Evolutionary conservation across 495 filamentous ascomycete genomes (phyloP).

Genomic region (Trichoderma asperelloides): DNA sequence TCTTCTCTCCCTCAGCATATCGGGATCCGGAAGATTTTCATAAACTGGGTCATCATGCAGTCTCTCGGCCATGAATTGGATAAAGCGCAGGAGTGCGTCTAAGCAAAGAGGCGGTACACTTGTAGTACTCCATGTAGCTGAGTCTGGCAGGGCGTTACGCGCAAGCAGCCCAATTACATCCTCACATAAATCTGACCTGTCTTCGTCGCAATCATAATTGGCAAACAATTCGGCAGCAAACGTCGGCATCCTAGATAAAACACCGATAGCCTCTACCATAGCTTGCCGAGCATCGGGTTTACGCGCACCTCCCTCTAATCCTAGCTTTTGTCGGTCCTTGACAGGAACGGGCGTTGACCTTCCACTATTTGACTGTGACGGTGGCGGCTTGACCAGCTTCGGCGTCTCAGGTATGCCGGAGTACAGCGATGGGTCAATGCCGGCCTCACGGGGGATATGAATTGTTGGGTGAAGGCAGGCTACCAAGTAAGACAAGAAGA

Average conservation of each 20-base stretch:
- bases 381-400: slow-evolving; percentile 72
- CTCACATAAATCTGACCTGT: slow-evolving; percentile 86
- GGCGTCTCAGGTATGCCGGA: slow-evolving; percentile 88
- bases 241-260: slow-evolving; percentile 80
- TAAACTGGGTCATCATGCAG: slow-evolving; percentile 58
- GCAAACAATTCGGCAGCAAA: slow-evolving; percentile 94
- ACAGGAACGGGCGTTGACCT: slow-evolving; percentile 88
- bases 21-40: slow-evolving; percentile 60
- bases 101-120: slow-evolving; percentile 94
- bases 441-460: slow-evolving; percentile 82
- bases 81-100: slow-evolving; percentile 80
- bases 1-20: slow-evolving; percentile 57
- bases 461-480: slow-evolving; percentile 87
- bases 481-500: slow-evolving; percentile 90
- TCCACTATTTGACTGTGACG: slow-evolving; percentile 70
- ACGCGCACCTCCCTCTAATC: slow-evolving; percentile 82
- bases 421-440: slow-evolving; percentile 86
- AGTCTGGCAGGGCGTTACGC: slow-evolving; percentile 91
- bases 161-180: slow-evolving; percentile 91
- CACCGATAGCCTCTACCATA: slow-evolving; percentile 95
- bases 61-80: slow-evolving; percentile 84
- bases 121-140: slow-evolving; percentile 97
- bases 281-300: slow-evolving; percentile 93
- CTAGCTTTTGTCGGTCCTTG: slow-evolving; percentile 86
- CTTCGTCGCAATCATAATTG: slow-evolving; percentile 96